These are phyloP conservation scores for Knoxia roxburghii DNA, from an alignment of 257 asterid species.

Conservation along the genomic window DNA sequence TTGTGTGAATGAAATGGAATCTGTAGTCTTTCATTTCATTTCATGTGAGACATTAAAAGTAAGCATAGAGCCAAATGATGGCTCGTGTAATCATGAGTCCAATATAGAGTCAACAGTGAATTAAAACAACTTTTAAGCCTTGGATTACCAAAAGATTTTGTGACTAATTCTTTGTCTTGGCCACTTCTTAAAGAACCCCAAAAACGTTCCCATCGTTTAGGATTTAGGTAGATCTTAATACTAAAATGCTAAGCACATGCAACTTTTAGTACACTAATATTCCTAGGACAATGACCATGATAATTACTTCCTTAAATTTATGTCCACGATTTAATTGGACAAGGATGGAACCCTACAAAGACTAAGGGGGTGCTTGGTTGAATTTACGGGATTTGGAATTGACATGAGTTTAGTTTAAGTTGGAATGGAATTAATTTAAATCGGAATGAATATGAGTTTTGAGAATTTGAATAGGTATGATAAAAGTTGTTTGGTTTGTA, in stretches of 20 bases:
- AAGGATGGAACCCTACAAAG: too few relatives aligned
- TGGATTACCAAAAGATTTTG: conserved; percentile 3
- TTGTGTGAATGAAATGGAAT: not conserved
- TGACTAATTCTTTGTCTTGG: not conserved
- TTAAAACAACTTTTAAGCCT: not conserved
- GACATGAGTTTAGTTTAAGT: too few relatives aligned
- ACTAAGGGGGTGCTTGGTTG: too few relatives aligned
- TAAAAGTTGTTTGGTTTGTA: too few relatives aligned
- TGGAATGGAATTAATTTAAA: too few relatives aligned
- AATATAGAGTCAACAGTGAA: conserved; percentile 14
- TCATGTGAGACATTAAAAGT: not conserved
- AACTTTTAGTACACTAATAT: too few relatives aligned
- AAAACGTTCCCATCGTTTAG: conserved; percentile 4
- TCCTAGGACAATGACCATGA: too few relatives aligned
- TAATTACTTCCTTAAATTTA: too few relatives aligned
- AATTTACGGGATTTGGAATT: too few relatives aligned
- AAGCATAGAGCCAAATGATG: not conserved
- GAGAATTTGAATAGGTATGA: too few relatives aligned
- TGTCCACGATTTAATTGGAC: too few relatives aligned
- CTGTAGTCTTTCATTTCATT: not conserved
- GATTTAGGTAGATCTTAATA: conserved; percentile 7
- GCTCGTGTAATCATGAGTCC: not conserved
- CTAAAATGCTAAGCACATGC: conserved; percentile 7
- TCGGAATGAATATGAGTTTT: too few relatives aligned
- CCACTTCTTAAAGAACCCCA: not conserved